Base-by-base conservation (phyloP, 2,329 filamentous ascomycete genomes). In the Aspergillus hiratsukae region DNA sequence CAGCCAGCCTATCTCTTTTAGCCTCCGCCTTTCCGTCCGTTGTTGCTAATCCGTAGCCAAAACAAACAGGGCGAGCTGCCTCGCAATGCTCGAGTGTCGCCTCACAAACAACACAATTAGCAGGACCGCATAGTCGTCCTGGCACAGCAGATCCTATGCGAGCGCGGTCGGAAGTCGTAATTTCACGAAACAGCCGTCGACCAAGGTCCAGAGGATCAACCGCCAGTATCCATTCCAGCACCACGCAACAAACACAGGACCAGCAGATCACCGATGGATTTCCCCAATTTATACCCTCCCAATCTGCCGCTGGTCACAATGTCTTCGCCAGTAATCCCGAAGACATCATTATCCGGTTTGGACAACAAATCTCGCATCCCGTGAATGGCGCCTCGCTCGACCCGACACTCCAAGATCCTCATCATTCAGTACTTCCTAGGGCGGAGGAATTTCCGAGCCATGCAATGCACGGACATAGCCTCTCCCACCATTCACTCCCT, bases 171-270 rank as follows among this genome's bases (percentile, higher is more conserved):
- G 74, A 74, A 60, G 75, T 69, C 27, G 63, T 68, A 53, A 58
- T 73, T n/a, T 76, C 75, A 11, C 69, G 73, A 51, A 70, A 66
- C 58, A 69, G 67, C 63, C 73, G 72, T 51, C 75, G 74, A 52
- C 74, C 76, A 51, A 69, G 76, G 54, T 79, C 77, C 35, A 69
- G 76, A 67, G 76, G 75, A 35, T 78, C 76, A 48, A 78, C 76
- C 9, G 72, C 76, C 35, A 79, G 77, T 59, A 74, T 78, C 50
- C 76, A 78, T 59, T 79, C 77, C n/a, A 76, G 70, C 58, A 75
- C 73, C 17, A 76, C 75, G 41, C 74, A 77, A 61, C 72, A 75
- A 55, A 74, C 72, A 31, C 74, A 75, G 52, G 75, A 77, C 51
- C 73, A 76, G 52, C 73, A 75, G 53, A 62, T 74, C 52, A 55